Evolutionary conservation across 345 rosid genomes (phyloP).

Genomic region (Moricandia arvensis): DNA sequence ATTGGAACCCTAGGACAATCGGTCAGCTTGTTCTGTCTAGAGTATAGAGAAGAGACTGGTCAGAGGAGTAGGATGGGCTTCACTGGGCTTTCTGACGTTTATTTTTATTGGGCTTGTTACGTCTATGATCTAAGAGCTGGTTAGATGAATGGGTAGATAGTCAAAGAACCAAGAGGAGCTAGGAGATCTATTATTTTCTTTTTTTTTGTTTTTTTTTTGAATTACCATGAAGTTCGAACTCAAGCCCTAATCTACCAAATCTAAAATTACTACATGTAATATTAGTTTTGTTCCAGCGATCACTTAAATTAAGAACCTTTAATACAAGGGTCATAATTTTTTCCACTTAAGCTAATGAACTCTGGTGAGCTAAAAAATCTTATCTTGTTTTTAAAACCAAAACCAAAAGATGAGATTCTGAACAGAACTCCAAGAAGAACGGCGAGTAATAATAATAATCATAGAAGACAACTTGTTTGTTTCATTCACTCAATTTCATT

Average conservation of each 20-base stretch:
- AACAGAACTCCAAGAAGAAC: conserved; percentile 15
- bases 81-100: neutral
- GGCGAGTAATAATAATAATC: conserved; percentile 27
- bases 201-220: too few relatives aligned
- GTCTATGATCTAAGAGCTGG: too few relatives aligned
- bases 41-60: neutral
- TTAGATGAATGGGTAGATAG: conserved; percentile 86
- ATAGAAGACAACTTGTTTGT: conserved; percentile 59
- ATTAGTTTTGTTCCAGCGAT: too few relatives aligned
- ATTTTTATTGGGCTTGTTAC: conserved; percentile 28
- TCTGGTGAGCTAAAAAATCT: conserved; percentile 79
- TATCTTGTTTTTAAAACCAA: conserved; percentile 52
- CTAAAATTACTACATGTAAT: too few relatives aligned
- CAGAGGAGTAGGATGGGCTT: conserved; percentile 21
- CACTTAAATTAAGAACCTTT: too few relatives aligned
- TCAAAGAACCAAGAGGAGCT: conserved; percentile 65
- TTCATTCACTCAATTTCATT: conserved; percentile 24
- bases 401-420: conserved; percentile 41
- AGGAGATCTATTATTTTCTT: too few relatives aligned
- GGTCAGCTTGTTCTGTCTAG: conserved; percentile 17
- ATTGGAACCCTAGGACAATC: conserved; percentile 46
- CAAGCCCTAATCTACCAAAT: too few relatives aligned
- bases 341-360: too few relatives aligned
- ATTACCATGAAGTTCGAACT: too few relatives aligned
- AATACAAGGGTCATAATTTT: too few relatives aligned